These are phyloP conservation scores for Leccinum barrowsii DNA, from an alignment of 768 basidiomycete genomes.

Conservation along the genomic window DNA sequence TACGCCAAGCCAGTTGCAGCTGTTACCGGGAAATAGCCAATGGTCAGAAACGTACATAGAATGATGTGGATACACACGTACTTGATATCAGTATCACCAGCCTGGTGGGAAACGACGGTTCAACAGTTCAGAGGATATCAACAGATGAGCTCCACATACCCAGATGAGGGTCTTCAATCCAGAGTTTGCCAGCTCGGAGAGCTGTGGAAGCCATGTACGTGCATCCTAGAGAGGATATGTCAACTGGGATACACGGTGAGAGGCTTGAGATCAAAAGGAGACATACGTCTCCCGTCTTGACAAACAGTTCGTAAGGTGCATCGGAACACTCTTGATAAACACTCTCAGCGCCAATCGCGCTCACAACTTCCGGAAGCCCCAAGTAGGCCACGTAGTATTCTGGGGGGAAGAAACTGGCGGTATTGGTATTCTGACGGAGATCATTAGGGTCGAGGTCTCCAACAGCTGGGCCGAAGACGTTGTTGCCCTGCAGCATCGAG, in stretches of 20 bases:
- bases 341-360: conserved; percentile 51
- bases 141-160: conserved; percentile 22
- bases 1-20: conserved; percentile 34
- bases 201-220: conserved; percentile 36
- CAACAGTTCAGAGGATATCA: background rate
- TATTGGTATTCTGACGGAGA: conserved; percentile 45
- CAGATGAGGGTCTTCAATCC: conserved; percentile 38
- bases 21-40: background rate
- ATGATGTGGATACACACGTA: conserved; percentile 3
- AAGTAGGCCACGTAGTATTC: conserved; percentile 53
- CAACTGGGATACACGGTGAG: background rate
- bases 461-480: conserved; percentile 49
- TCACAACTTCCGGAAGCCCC: conserved; percentile 31
- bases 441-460: conserved; percentile 54
- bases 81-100: conserved; percentile 29
- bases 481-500: conserved; percentile 32
- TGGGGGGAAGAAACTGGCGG: conserved; percentile 45
- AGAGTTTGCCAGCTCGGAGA: conserved; percentile 34
- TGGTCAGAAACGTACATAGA: background rate
- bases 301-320: conserved; percentile 41
- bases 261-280: background rate
- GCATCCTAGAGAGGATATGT: conserved; percentile 24
- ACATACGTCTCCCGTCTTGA: conserved; percentile 54
- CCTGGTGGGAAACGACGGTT: conserved; percentile 12
- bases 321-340: conserved; percentile 48